phyloP scores from a whole-genome alignment of 1,284 basidiomycete species.

The Malassezia nana region DNA sequence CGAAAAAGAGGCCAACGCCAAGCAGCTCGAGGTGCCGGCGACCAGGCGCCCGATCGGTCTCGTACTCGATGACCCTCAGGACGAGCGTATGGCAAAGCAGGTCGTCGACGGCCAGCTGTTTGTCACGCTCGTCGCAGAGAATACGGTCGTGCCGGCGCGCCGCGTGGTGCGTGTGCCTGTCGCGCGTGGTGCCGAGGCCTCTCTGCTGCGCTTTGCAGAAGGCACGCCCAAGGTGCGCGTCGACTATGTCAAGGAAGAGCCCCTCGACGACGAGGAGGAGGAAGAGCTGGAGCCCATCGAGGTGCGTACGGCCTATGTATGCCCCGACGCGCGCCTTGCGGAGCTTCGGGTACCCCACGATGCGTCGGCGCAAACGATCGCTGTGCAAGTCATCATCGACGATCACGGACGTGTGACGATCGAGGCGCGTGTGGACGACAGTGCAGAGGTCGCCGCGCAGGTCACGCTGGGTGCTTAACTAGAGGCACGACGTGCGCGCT shows the following conservation, averaged over 20 bases:
- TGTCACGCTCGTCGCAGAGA: conserved; percentile 44
- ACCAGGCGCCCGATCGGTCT: conserved; percentile 60
- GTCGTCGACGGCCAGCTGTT: conserved; percentile 51
- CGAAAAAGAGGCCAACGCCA: conserved; percentile 50
- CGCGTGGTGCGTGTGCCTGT: conserved; percentile 57
- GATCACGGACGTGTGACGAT: conserved; percentile 22
- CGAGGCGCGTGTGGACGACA: conserved; percentile 15
- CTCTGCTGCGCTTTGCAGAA: conserved; percentile 78
- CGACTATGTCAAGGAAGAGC: conserved; percentile 50
- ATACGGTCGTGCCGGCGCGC: conserved; percentile 62
- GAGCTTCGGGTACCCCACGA: conserved; percentile 25
- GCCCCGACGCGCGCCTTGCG: conserved; percentile 22
- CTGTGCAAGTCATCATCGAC: conserved; percentile 19
- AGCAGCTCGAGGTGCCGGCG: conserved; percentile 24
- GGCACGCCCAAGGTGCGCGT: conserved; percentile 69
- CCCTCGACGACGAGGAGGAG: conserved; percentile 52
- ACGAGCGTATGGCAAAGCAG: conserved; percentile 46
- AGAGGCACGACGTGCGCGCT: conserved; percentile 9
- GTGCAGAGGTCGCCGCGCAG: conserved; percentile 2
- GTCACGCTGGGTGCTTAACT: conserved; percentile 12
- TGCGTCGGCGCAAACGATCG: conserved; percentile 3
- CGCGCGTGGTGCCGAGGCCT: conserved; percentile 35
- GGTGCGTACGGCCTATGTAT: conserved; percentile 32
- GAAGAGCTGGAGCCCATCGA: conserved; percentile 38
- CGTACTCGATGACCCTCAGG: conserved; percentile 59